These are phyloP conservation scores for Micractinium sp. DNA, from an alignment of 139 green algal species.

Conservation along the genomic window DNA sequence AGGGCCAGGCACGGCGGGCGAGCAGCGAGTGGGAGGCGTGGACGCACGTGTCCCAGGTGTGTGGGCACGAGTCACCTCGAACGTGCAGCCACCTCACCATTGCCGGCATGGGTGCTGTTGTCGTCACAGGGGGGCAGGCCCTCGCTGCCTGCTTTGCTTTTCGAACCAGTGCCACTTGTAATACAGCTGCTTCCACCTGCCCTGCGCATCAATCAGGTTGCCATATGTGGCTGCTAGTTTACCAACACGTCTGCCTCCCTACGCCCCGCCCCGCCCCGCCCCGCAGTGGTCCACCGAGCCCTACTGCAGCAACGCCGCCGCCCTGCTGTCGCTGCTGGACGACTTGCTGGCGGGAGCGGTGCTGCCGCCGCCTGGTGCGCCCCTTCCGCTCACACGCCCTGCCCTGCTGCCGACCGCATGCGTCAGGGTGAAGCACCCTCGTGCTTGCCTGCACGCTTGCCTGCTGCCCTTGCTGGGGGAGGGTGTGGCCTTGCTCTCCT, in stretches of 20 bases:
- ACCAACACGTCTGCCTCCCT: neutral
- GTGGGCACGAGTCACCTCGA: too few species aligned
- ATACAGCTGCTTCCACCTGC: neutral
- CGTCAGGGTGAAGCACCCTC: neutral
- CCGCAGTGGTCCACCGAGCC: constrained; percentile 42
- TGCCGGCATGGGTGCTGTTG: too few species aligned
- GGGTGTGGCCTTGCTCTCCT: neutral
- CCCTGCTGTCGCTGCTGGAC: constrained; percentile 46
- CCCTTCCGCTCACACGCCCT: neutral
- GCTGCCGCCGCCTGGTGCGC: constrained; percentile 17
- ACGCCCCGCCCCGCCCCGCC: neutral
- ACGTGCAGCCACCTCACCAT: too few species aligned
- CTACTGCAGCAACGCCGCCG: constrained; percentile 44
- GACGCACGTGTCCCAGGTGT: constrained; percentile 21
- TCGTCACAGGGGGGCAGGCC: too few species aligned
- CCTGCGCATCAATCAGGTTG: neutral
- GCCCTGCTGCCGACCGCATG: too few species aligned
- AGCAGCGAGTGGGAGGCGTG: constrained; percentile 28
- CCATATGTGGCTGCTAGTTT: neutral
- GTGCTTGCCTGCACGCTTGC: neutral
- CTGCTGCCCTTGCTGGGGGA: neutral
- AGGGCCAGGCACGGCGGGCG: neutral
- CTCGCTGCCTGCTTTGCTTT: too few species aligned
- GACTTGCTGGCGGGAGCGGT: constrained; percentile 40
- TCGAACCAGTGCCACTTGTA: neutral